phyloP scores from a whole-genome alignment of 1,284 basidiomycete genomes.

The Phellinidium pouzarii region DNA sequence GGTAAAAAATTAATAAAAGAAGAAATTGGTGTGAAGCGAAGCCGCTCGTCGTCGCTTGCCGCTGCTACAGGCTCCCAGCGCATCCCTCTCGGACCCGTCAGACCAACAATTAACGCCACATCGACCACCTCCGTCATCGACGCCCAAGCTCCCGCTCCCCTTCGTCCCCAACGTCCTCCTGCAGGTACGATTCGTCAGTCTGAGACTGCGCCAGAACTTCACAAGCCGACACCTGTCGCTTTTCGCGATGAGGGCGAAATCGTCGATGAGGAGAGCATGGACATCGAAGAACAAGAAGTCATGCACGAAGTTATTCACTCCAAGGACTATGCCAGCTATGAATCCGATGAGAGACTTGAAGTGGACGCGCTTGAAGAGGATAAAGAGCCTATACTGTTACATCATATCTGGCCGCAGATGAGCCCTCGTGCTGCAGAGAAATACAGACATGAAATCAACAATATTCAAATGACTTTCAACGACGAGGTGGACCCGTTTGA shows the following conservation, averaged over 20 bases:
- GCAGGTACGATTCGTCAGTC: constrained; percentile 36
- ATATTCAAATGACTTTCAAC: constrained; percentile 66
- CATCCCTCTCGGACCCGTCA: constrained; percentile 54
- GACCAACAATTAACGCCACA: constrained; percentile 35
- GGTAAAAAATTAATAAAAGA: constrained; percentile 26
- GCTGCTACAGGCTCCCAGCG: constrained; percentile 54
- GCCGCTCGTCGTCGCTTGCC: constrained; percentile 53
- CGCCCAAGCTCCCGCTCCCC: constrained; percentile 24
- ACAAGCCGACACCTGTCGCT: constrained; percentile 32
- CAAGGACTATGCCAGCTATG: neutral
- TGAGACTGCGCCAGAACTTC: constrained; percentile 27
- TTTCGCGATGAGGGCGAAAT: constrained; percentile 25
- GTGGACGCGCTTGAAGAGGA: constrained; percentile 38
- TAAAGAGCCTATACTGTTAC: constrained; percentile 30
- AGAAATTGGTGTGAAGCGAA: constrained; percentile 52
- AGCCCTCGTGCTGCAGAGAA: constrained; percentile 49
- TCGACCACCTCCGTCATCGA: constrained; percentile 22
- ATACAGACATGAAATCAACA: constrained; percentile 55
- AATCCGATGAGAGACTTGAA: constrained; percentile 32
- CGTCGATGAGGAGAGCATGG: constrained; percentile 31
- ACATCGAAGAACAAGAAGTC: constrained; percentile 48
- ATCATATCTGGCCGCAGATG: constrained; percentile 62
- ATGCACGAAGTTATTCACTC: constrained; percentile 41
- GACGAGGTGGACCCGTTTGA: constrained; percentile 85
- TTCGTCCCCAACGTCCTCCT: constrained; percentile 30